Evolutionary conservation across 345 rosid genomes (phyloP).

Genomic region (Hirschfeldia incana): DNA sequence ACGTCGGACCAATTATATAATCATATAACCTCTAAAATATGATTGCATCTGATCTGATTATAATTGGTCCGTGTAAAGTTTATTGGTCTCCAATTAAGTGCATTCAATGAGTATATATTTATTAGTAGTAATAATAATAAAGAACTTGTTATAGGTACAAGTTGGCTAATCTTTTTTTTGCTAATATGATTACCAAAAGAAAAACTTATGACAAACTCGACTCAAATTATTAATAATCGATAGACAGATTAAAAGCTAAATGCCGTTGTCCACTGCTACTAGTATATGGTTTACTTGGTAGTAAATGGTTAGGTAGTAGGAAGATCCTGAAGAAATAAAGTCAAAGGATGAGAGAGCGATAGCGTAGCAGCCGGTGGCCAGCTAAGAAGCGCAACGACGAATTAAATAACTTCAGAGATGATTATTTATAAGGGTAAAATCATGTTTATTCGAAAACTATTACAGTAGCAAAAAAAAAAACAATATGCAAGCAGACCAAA

Average conservation of each 20-base stretch:
- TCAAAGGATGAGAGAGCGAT: conserved; percentile 29
- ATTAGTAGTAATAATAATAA: conserved; percentile 14
- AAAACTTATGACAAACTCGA: neutral
- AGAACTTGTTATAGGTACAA: conserved; percentile 15
- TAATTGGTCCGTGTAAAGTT: conserved; percentile 16
- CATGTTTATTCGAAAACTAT: neutral
- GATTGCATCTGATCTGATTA: conserved; percentile 14
- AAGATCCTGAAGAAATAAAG: neutral
- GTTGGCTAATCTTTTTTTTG: conserved; percentile 8
- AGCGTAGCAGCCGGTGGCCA: conserved; percentile 30
- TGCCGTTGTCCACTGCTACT: neutral
- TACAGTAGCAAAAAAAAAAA: neutral
- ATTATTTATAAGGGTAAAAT: neutral
- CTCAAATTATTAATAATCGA: neutral
- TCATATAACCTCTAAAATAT: neutral
- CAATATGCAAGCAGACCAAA: neutral
- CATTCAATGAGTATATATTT: conserved; percentile 23
- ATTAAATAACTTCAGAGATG: conserved; percentile 42
- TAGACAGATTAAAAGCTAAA: neutral
- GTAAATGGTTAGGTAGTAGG: neutral
- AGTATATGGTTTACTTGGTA: neutral
- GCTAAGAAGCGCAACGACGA: conserved; percentile 44
- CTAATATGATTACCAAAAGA: neutral
- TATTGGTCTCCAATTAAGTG: conserved; percentile 12
- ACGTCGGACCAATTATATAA: neutral